Evolutionary conservation across 2,329 filamentous ascomycete genomes (phyloP).

Genomic region (Aspergillus phoenicis): DNA sequence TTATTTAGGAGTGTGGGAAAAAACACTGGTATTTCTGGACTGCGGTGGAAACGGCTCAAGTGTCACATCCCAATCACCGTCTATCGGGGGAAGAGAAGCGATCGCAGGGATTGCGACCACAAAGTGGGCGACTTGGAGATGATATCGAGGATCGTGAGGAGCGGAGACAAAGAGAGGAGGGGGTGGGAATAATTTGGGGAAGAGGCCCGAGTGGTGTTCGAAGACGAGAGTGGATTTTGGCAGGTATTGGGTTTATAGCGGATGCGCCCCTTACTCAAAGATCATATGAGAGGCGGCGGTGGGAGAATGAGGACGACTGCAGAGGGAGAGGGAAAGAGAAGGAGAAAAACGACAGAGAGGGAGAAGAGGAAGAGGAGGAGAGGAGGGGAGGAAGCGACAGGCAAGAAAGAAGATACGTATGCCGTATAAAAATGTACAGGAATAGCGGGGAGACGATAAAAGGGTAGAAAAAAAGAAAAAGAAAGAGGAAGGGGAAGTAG

Average conservation of each 20-base stretch:
- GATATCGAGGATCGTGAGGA: neutral
- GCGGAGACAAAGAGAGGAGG: neutral
- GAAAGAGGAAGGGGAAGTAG: constrained; percentile 11
- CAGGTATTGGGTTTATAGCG: constrained; percentile 7
- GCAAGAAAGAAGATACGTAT: neutral
- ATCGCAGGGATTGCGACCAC: constrained; percentile 2
- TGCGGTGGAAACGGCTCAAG: neutral
- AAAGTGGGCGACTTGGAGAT: neutral
- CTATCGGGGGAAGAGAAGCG: neutral
- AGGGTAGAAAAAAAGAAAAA: constrained; percentile 11
- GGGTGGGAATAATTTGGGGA: neutral
- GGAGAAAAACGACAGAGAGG: constrained; percentile 19
- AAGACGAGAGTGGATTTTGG: constrained; percentile 5
- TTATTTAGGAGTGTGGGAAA: neutral
- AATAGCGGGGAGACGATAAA: constrained; percentile 27
- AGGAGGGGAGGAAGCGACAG: neutral
- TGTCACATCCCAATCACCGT: constrained; percentile 5
- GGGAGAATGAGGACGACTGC: neutral
- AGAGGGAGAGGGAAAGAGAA: constrained; percentile 20
- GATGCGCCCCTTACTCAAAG: constrained; percentile 7
- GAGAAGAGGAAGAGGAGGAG: neutral
- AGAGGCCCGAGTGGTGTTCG: constrained; percentile 5
- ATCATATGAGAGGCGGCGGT: constrained; percentile 8
- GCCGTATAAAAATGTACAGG: constrained; percentile 14
- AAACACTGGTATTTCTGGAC: neutral